phyloP scores from a whole-genome alignment of 257 asterid species.

The Verbena officinalis region DNA sequence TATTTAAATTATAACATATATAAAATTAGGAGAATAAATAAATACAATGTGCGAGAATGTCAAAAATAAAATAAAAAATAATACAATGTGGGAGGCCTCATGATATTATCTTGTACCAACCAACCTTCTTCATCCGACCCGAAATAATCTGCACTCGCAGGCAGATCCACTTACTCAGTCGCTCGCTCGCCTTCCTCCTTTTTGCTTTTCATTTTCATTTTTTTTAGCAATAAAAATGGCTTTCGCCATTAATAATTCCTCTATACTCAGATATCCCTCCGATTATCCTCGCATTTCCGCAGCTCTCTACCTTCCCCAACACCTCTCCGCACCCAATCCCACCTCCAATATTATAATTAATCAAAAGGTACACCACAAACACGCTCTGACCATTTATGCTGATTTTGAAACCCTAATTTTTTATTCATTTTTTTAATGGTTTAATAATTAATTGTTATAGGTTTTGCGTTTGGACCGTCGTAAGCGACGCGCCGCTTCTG shows the following conservation, averaged over 20 bases:
- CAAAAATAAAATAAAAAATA: not conserved
- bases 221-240: slow-evolving; percentile 36
- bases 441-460: slow-evolving; percentile 39
- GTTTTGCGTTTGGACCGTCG: slow-evolving; percentile 32
- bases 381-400: not conserved
- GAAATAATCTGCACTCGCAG: slow-evolving; percentile 20
- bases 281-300: slow-evolving; percentile 35
- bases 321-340: slow-evolving; percentile 46
- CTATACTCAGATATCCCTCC: slow-evolving; percentile 30
- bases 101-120: not conserved
- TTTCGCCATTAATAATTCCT: slow-evolving; percentile 28
- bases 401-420: not conserved
- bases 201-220: slow-evolving; percentile 9
- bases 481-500: slow-evolving; percentile 40
- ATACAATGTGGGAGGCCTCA: slow-evolving; percentile 24
- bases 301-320: slow-evolving; percentile 34
- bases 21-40: not conserved
- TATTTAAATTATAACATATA: no score
- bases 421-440: not conserved
- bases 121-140: slow-evolving; percentile 16
- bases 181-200: not conserved
- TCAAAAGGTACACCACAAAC: slow-evolving; percentile 33
- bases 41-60: no score
- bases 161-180: not conserved
- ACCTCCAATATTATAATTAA: slow-evolving; percentile 23